Percentiles rank a stretch among this genome's conserved stretches.
These are phyloP conservation scores for Rosa persica DNA, from an alignment of 306 rosid species.

Conservation along the genomic window DNA sequence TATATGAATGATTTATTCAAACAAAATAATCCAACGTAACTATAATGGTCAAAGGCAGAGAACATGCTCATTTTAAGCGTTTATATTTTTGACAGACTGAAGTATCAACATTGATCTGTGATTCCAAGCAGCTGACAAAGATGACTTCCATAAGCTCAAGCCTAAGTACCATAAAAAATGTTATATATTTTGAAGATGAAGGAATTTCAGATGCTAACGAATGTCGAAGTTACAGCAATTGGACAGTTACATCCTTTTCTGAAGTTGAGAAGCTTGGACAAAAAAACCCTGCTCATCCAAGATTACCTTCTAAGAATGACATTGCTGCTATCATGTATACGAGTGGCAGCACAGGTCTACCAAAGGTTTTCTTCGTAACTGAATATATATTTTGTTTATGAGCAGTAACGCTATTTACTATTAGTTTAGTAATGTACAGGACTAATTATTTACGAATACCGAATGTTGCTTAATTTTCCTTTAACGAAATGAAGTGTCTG, in stretches of 20 bases:
- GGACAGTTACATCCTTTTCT: constrained; percentile 57
- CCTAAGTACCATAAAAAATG: constrained; percentile 48
- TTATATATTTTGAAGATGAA: constrained; percentile 74
- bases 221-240: constrained; percentile 40
- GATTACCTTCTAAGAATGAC: constrained; percentile 67
- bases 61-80: constrained; percentile 33
- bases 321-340: constrained; percentile 86
- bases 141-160: constrained; percentile 61
- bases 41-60: background rate
- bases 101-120: constrained; percentile 71
- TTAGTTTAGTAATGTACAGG: background rate
- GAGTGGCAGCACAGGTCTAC: constrained; percentile 93
- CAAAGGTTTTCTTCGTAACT: constrained; percentile 66
- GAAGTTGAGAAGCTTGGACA: constrained; percentile 82
- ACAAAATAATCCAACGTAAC: background rate
- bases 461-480: background rate
- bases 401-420: background rate
- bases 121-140: constrained; percentile 71
- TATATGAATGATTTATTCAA: constrained; percentile 19
- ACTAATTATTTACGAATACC: constrained; percentile 3
- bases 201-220: constrained; percentile 34
- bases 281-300: constrained; percentile 51
- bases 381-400: too few species aligned
- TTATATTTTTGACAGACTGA: constrained; percentile 58
- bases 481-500: constrained; percentile 13